Percentiles rank a stretch among this genome's conserved stretches.
These are phyloP conservation scores for Dujonia santamariae DNA, from an alignment of 1,139 yeast genomes.

Conservation along the genomic window DNA sequence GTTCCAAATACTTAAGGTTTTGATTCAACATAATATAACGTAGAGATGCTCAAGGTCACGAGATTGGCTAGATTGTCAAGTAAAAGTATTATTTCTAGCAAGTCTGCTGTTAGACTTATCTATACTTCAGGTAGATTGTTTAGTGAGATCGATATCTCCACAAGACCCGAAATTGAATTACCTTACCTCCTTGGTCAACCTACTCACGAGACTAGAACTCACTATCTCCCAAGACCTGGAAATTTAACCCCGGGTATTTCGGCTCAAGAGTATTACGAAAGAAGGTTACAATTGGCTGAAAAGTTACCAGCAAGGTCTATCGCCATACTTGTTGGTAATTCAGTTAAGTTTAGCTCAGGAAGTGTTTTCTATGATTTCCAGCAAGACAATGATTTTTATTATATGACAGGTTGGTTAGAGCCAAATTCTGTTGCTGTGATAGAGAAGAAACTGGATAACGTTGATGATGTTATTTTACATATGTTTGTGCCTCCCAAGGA, in stretches of 20 bases:
- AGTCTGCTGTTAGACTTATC: background rate
- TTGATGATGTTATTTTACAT: conserved; percentile 60
- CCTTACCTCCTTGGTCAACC: conserved; percentile 74
- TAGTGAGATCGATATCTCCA: conserved; percentile 5
- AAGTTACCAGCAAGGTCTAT: conserved; percentile 62
- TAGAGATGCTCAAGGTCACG: too few species aligned
- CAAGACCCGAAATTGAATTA: conserved; percentile 18
- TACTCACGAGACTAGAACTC: conserved; percentile 78
- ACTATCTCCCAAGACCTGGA: conserved; percentile 64
- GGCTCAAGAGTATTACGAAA: conserved; percentile 73
- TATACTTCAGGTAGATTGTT: background rate
- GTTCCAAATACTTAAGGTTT: background rate
- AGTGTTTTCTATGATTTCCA: conserved; percentile 89
- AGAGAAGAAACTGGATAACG: conserved; percentile 53
- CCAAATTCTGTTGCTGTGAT: conserved; percentile 79
- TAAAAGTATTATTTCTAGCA: too few species aligned
- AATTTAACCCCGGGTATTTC: conserved; percentile 86
- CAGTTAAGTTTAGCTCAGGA: conserved; percentile 77
- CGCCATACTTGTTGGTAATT: conserved; percentile 73
- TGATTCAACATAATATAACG: too few species aligned
- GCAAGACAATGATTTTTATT: conserved; percentile 84
- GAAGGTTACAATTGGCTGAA: conserved; percentile 59
- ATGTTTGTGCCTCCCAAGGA: conserved; percentile 89
- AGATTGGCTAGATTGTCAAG: too few species aligned
- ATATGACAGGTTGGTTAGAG: conserved; percentile 90